Conservation (phyloP, 805 yeast genomes). For the Candida wancherniae region DNA sequence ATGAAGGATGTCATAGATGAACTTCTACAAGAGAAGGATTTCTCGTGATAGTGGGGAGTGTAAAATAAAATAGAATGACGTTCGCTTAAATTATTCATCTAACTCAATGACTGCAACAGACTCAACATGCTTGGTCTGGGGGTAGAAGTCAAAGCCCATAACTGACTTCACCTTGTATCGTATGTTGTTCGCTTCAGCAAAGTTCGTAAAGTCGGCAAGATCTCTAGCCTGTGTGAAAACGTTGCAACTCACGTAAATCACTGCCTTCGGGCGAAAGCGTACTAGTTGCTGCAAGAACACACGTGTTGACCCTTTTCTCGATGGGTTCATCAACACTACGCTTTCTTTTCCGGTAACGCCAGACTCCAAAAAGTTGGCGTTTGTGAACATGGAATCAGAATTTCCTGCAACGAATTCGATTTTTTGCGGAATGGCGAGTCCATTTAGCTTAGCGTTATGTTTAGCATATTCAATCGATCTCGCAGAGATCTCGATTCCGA, state of each 20-base stretch:
- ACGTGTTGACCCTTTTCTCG: slow-evolving; percentile 38
- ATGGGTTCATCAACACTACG: slow-evolving; percentile 42
- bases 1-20: slow-evolving; percentile 51
- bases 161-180: slow-evolving; percentile 19
- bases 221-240: slow-evolving; percentile 45
- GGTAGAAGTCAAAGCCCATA: slow-evolving; percentile 45
- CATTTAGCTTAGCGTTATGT: slow-evolving; percentile 37
- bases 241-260: slow-evolving; percentile 42
- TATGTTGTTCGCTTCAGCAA: slow-evolving; percentile 14
- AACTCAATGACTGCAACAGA: slow-evolving; percentile 44
- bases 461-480: slow-evolving; percentile 32
- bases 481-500: slow-evolving; percentile 39
- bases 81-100: background rate
- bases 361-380: slow-evolving; percentile 20
- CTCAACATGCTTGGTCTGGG: slow-evolving; percentile 58
- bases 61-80: too few relatives aligned
- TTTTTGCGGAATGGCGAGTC: slow-evolving; percentile 23
- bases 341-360: slow-evolving; percentile 29
- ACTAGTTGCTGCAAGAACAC: slow-evolving; percentile 33
- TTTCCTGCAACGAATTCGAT: slow-evolving; percentile 34
- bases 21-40: slow-evolving; percentile 18
- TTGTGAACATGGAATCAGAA: slow-evolving; percentile 33
- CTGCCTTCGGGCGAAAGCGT: slow-evolving; percentile 32
- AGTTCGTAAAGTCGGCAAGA: slow-evolving; percentile 24
- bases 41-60: background rate